These are phyloP conservation scores for Scorias spongiosa DNA, from an alignment of 2,329 filamentous ascomycete genomes.

Conservation along the genomic window DNA sequence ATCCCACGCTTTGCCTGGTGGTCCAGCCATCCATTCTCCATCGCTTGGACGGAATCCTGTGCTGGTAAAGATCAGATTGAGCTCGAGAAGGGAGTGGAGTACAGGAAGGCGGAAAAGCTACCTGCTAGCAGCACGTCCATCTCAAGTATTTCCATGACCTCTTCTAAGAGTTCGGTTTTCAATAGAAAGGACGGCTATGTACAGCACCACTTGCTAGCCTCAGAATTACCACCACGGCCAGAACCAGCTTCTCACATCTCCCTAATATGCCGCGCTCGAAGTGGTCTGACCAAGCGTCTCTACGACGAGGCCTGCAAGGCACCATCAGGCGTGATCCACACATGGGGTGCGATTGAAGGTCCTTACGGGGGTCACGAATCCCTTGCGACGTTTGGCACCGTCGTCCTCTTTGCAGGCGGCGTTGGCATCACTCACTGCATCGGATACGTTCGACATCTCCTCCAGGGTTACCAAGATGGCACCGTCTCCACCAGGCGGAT, in stretches of 20 bases:
- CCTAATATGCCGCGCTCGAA: constrained; percentile 57
- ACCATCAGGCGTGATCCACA: constrained; percentile 45
- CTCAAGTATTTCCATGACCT: background rate
- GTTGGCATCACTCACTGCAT: constrained; percentile 71
- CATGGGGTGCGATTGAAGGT: constrained; percentile 56
- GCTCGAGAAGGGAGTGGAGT: constrained; percentile 17
- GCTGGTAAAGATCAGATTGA: constrained; percentile 14
- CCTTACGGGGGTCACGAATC: constrained; percentile 59
- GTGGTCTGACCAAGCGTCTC: constrained; percentile 56
- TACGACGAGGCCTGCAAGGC: constrained; percentile 51
- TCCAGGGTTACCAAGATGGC: constrained; percentile 51
- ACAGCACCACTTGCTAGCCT: background rate
- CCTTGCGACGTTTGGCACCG: constrained; percentile 61
- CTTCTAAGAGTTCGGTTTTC: background rate
- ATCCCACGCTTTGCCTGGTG: constrained; percentile 32
- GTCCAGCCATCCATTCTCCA: constrained; percentile 35
- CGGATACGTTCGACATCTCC: constrained; percentile 57
- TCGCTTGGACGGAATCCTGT: constrained; percentile 30
- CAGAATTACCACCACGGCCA: constrained; percentile 7
- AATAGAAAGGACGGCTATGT: background rate
- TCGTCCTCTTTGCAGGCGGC: constrained; percentile 65
- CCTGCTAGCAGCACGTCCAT: constrained; percentile 2
- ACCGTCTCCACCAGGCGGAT: constrained; percentile 58
- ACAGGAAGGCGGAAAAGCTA: constrained; percentile 12
- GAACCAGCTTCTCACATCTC: constrained; percentile 39